Evolutionary conservation across 2,329 filamentous ascomycete species (phyloP).

Genomic region (Verticillium dahliae): DNA sequence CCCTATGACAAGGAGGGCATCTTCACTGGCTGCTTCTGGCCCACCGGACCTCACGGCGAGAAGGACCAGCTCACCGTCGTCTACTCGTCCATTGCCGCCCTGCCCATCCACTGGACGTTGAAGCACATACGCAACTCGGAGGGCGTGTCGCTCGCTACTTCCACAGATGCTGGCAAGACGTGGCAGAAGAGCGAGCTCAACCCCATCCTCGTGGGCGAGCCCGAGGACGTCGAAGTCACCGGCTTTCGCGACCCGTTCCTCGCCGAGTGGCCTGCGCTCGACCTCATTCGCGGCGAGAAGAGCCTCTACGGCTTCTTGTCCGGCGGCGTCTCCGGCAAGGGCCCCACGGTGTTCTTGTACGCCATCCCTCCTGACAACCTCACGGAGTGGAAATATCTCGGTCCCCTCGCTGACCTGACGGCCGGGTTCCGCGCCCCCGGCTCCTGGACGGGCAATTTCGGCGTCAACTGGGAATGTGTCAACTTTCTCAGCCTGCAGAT

Average conservation of each 20-base stretch:
- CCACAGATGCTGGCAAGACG: conserved; percentile 25
- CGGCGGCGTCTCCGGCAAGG: conserved; percentile 32
- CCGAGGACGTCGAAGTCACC: conserved; percentile 18
- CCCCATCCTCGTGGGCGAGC: conserved; percentile 21
- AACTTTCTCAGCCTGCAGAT: conserved; percentile 36
- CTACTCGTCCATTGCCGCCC: conserved; percentile 24
- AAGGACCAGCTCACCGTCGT: conserved; percentile 21
- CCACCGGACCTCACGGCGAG: conserved; percentile 38
- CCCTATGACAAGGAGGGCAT: conserved; percentile 44
- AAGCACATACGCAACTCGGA: conserved; percentile 34
- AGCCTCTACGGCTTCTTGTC: conserved; percentile 40
- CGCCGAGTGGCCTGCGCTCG: conserved; percentile 19
- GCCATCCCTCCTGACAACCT: conserved; percentile 29
- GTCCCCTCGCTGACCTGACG: conserved; percentile 31
- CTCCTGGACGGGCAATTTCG: conserved; percentile 41
- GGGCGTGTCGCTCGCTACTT: conserved; percentile 30
- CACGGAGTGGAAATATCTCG: conserved; percentile 36
- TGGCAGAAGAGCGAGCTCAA: conserved; percentile 24
- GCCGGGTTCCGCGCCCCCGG: conserved; percentile 27
- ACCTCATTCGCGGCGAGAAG: conserved; percentile 13
- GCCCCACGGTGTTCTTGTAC: conserved; percentile 41
- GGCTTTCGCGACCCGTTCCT: conserved; percentile 28
- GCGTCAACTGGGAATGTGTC: conserved; percentile 44
- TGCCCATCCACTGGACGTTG: conserved; percentile 28
- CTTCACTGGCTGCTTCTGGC: conserved; percentile 43